A percentile compares a stretch with the other conserved stretches of the same genome.
phyloP scores from a whole-genome alignment of 257 asterid genomes.

The Gentiana straminea region DNA sequence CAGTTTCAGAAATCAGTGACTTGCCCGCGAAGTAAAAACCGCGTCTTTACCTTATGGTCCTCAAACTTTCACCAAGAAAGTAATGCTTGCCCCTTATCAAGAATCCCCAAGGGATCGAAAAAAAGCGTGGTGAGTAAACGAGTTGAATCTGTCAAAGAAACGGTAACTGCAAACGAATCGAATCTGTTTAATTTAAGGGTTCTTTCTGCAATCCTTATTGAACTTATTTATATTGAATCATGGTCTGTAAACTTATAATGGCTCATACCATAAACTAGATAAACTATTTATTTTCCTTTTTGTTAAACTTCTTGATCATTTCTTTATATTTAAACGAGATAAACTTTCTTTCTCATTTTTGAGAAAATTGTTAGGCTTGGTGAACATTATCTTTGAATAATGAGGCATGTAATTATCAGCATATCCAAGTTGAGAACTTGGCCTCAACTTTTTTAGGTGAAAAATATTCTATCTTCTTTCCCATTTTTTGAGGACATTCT shows the following conservation, averaged over 20 bases:
- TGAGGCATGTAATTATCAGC: conserved; percentile 15
- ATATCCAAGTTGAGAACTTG: conserved; percentile 8
- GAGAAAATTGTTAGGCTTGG: conserved; percentile 5
- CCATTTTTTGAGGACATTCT: not conserved
- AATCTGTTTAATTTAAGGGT: not conserved
- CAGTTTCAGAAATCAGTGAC: conserved; percentile 2
- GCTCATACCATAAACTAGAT: not conserved
- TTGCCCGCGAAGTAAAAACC: not conserved
- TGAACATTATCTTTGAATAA: conserved; percentile 8
- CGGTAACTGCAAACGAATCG: conserved; percentile 15
- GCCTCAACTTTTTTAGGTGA: not conserved
- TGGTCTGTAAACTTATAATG: conserved; percentile 12
- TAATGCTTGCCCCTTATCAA: conserved; percentile 24
- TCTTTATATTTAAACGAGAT: not conserved
- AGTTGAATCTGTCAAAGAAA: conserved; percentile 9
- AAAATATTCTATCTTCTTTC: not conserved
- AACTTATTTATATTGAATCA: not conserved
- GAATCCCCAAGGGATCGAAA: conserved; percentile 26
- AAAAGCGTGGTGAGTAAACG: conserved; percentile 24
- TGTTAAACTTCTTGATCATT: not conserved
- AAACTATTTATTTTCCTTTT: conserved; percentile 5
- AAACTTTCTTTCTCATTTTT: conserved; percentile 1
- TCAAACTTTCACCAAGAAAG: conserved; percentile 7
- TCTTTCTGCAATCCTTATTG: no score
- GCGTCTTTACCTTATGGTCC: conserved; percentile 5